Conservation (phyloP, 2,329 filamentous ascomycete species). For the Beauveria varroae region DNA sequence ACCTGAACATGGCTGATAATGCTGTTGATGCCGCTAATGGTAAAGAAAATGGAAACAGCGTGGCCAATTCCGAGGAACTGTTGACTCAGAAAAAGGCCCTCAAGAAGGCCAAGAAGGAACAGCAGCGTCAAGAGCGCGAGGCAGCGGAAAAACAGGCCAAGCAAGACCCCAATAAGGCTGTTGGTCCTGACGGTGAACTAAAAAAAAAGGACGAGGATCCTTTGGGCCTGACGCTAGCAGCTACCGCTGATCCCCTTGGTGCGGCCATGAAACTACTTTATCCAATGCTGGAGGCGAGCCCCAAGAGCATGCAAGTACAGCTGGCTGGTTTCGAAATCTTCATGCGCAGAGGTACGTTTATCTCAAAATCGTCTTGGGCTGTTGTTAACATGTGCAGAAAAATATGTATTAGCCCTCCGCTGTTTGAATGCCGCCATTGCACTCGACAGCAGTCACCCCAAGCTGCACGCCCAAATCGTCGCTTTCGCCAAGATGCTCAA, state of each 20-base stretch:
- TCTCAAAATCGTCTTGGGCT: background rate
- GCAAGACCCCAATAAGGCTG: constrained; percentile 75
- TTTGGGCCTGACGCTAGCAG: constrained; percentile 68
- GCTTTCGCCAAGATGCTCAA: constrained; percentile 60
- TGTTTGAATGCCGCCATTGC: constrained; percentile 69
- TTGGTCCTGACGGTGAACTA: constrained; percentile 49
- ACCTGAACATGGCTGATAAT: constrained; percentile 70
- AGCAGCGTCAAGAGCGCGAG: constrained; percentile 57
- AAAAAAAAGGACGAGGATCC: constrained; percentile 93
- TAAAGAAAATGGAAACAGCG: constrained; percentile 48
- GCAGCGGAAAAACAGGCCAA: constrained; percentile 72
- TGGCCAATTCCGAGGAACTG: constrained; percentile 45
- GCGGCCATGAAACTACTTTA: constrained; percentile 82
- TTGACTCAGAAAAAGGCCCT: constrained; percentile 76
- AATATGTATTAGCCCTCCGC: constrained; percentile 79
- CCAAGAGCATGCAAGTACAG: constrained; percentile 75
- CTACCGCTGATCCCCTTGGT: constrained; percentile 73
- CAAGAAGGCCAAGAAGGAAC: constrained; percentile 83
- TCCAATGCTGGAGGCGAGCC: constrained; percentile 75
- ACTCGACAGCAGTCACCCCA: constrained; percentile 62
- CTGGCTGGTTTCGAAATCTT: constrained; percentile 85
- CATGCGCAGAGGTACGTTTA: constrained; percentile 65
- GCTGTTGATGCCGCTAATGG: constrained; percentile 58
- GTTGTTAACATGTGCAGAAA: constrained; percentile 46
- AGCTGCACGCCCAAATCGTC: constrained; percentile 66